phyloP scores from a whole-genome alignment of 164 flowering plant genomes.

The Protea cynaroides region DNA sequence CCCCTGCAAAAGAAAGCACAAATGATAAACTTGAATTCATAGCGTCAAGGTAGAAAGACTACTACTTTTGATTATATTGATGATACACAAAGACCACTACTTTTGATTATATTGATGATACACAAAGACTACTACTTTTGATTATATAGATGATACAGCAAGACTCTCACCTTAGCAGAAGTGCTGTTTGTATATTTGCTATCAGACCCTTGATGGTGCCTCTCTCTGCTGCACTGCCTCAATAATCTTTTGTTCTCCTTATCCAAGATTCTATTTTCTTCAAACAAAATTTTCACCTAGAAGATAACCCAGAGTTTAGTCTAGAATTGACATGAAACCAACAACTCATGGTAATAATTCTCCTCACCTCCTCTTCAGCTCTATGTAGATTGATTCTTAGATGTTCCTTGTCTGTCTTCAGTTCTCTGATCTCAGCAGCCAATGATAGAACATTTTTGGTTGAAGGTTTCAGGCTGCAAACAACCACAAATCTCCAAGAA shows the following conservation, averaged over 20 bases:
- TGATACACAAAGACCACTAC: too few species aligned
- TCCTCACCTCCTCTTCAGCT: slow-evolving; percentile 79
- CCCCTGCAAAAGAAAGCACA: slow-evolving; percentile 30
- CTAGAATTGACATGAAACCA: neutral
- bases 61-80: too few species aligned
- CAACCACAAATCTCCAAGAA: slow-evolving; percentile 1
- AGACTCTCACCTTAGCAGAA: slow-evolving; percentile 55
- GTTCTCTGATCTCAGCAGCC: slow-evolving; percentile 38
- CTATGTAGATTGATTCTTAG: slow-evolving; percentile 48
- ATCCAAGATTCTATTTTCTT: slow-evolving; percentile 56
- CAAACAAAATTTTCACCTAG: slow-evolving; percentile 56
- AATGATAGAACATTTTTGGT: slow-evolving; percentile 44
- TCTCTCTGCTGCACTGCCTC: slow-evolving; percentile 39
- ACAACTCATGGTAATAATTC: neutral
- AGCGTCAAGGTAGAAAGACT: too few species aligned
- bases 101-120: too few species aligned
- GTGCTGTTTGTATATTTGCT: slow-evolving; percentile 42
- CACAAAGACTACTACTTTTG: too few species aligned
- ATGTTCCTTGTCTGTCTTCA: slow-evolving; percentile 58
- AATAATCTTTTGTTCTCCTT: slow-evolving; percentile 63
- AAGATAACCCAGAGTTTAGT: neutral
- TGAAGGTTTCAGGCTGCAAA: slow-evolving; percentile 54
- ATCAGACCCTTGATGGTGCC: slow-evolving; percentile 37
- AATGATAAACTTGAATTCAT: too few species aligned
- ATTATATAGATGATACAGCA: too few species aligned